These are phyloP conservation scores for Verbena officinalis DNA, from an alignment of 257 asterid species.

Conservation along the genomic window DNA sequence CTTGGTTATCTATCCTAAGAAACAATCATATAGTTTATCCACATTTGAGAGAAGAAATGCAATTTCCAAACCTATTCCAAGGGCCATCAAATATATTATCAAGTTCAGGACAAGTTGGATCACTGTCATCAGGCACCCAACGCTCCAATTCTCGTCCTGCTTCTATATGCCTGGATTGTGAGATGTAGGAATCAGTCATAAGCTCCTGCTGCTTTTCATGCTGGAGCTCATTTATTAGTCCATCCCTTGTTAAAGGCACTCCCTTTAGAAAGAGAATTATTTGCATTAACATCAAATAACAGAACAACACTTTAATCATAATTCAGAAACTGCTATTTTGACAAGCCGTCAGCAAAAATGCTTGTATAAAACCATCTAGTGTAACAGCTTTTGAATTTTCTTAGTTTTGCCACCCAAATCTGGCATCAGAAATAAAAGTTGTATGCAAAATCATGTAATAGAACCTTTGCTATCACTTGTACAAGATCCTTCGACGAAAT, in stretches of 20 bases:
- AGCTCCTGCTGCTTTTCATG: conserved; percentile 76
- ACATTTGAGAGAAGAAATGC: conserved; percentile 19
- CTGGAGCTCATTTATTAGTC: conserved; percentile 56
- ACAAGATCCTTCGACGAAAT: conserved; percentile 80
- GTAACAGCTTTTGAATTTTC: conserved; percentile 17
- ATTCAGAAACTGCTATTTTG: conserved; percentile 8
- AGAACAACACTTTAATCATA: conserved; percentile 13
- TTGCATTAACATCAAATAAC: not conserved
- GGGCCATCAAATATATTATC: conserved; percentile 81
- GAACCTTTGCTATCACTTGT: conserved; percentile 95
- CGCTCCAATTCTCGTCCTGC: conserved; percentile 78
- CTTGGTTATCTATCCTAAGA: conserved; percentile 9
- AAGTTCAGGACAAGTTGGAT: conserved; percentile 70
- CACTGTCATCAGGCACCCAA: conserved; percentile 91
- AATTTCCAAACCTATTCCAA: conserved; percentile 72
- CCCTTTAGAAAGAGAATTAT: conserved; percentile 49
- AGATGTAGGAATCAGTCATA: conserved; percentile 86
- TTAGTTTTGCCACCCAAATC: conserved; percentile 10
- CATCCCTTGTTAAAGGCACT: conserved; percentile 68
- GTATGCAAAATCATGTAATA: not conserved
- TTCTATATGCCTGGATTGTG: conserved; percentile 71
- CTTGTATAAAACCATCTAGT: conserved; percentile 13
- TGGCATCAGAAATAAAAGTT: conserved; percentile 2
- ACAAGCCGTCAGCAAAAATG: conserved; percentile 5
- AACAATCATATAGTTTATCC: conserved; percentile 4